These are phyloP conservation scores for Ceratocystis lukuohia DNA, from an alignment of 2,329 filamentous ascomycete species.

Conservation along the genomic window DNA sequence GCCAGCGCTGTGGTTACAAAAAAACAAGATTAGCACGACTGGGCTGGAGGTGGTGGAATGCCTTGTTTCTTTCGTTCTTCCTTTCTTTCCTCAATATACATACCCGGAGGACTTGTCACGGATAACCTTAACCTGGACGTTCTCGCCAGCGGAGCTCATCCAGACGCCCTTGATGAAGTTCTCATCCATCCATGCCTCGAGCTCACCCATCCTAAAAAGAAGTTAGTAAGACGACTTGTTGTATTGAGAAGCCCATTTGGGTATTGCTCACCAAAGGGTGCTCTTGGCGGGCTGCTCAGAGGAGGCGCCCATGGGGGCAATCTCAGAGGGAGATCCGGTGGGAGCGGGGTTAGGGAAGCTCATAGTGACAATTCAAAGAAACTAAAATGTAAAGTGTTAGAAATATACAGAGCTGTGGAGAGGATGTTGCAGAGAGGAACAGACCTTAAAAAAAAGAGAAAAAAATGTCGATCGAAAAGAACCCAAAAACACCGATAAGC, in stretches of 20 bases:
- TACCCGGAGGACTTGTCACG: constrained; percentile 97
- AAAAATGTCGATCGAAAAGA: constrained; percentile 13
- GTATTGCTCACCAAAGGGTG: constrained; percentile 39
- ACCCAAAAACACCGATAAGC: constrained; percentile 15
- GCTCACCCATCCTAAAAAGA: constrained; percentile 82
- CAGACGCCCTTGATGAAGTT: constrained; percentile 95
- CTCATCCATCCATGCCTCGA: constrained; percentile 98
- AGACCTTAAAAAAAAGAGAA: constrained; percentile 8
- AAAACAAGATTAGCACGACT: constrained; percentile 20
- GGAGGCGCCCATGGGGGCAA: constrained; percentile 23
- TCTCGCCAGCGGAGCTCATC: constrained; percentile 75
- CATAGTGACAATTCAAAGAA: constrained; percentile 19
- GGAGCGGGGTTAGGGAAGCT: constrained; percentile 21
- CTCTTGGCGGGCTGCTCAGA: constrained; percentile 40
- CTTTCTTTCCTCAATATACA: constrained; percentile 21
- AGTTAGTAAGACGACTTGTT: neutral
- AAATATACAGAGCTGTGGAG: neutral
- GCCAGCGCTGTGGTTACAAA: constrained; percentile 53
- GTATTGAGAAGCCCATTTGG: neutral
- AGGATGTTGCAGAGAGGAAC: neutral
- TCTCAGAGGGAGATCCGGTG: constrained; percentile 24
- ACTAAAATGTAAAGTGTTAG: neutral
- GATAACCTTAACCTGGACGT: constrained; percentile 98
- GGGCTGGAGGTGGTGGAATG: too few species aligned
- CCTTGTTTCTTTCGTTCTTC: too few species aligned